These are phyloP conservation scores for Fusarium virguliforme DNA, from an alignment of 2,329 filamentous ascomycete species.

Conservation along the genomic window DNA sequence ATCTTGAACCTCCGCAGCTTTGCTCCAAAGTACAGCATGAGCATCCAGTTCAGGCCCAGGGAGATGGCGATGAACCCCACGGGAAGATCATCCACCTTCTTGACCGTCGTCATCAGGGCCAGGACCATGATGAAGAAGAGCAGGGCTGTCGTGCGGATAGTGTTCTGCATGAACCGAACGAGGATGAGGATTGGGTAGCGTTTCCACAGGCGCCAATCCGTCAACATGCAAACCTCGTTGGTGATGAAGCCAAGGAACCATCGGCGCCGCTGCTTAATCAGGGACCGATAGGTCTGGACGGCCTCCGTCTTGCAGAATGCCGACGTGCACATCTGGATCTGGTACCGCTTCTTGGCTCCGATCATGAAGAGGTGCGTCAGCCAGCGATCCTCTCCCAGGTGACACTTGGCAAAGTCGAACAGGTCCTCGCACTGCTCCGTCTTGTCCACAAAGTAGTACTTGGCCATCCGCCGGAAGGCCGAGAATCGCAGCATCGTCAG, in stretches of 20 bases:
- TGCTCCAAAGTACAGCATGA: constrained; percentile 96
- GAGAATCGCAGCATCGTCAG: constrained; percentile 96
- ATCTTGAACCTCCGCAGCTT: constrained; percentile 93
- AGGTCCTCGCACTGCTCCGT: constrained; percentile 95
- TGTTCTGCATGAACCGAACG: constrained; percentile 95
- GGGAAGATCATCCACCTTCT: constrained; percentile 83
- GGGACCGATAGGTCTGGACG: constrained; percentile 86
- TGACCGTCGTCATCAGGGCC: constrained; percentile 87
- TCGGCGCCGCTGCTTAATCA: constrained; percentile 93
- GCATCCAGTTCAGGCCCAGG: constrained; percentile 90
- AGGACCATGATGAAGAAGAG: constrained; percentile 96
- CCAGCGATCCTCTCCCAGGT: constrained; percentile 96
- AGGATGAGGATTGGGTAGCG: constrained; percentile 89
- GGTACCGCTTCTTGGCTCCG: constrained; percentile 90
- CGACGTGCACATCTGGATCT: constrained; percentile 97
- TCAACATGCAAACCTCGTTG: constrained; percentile 98
- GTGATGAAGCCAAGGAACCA: constrained; percentile 99
- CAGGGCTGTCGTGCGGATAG: constrained; percentile 92
- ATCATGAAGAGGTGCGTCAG: constrained; percentile 99
- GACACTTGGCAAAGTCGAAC: constrained; percentile 96
- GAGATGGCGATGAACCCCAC: constrained; percentile 96
- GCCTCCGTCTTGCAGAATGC: constrained; percentile 99
- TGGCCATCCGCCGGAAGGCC: constrained; percentile 95
- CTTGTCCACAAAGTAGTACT: constrained; percentile 98
- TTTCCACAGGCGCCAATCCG: constrained; percentile 91